Evolutionary conservation across 75 land plant genomes (phyloP), one percentile per base, ranked within the genome.

Genomic region (Sequoia sempervirens): DNA sequence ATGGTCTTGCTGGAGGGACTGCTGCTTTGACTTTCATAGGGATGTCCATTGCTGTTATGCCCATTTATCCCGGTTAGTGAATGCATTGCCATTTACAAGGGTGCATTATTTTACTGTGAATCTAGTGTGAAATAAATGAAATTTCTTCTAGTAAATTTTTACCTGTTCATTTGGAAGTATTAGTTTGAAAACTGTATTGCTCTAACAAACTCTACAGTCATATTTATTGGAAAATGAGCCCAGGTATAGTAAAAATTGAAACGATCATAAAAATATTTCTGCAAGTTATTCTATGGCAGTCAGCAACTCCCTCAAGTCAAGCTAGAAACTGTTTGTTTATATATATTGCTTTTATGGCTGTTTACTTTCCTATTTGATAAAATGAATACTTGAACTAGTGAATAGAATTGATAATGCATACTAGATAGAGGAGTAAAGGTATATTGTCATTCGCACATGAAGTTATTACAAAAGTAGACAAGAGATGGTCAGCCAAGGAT

Each of bases 1-100:
- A 97, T 88, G 99, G 99, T 30, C 88, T 97, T 80, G 96, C 98
- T 87, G 96, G 90, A 12, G 99, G 99, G 36, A 88, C 90, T 53
- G 87, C 94, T 68, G 98, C 96, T 79, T 87, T 91, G 84, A 93
- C 96, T 50, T 94, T 93, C 84, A 80, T 93, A 28, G 99, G 94
- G 75, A 93, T 95, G 99, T 87, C 96, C 32, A 89, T 97, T 73
- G 98, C 94, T 85, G 96, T 93, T 70, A 93, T 93, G 83, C 92
- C 95, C 53, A 87, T 94, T 83, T 94, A 88, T 84, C 86, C 99
- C 78, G 95, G 99, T 97, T 75, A 86, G 86, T 80, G 17, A 28
- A 45, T 47, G 54, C 34, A 53, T 26, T 32, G 18, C 36, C 80
- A 32, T 43, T 54, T 40, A 75, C 23, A 18, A 37, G 20, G 20